These are phyloP conservation scores for barrel medic (Medicago truncatula) DNA, from an alignment of 306 rosid genomes.

Conservation along the genomic window MtrunA17r5.0-ANR NC_053046.1:13813001-13813500, in stretches of 20 bases:
- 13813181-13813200: conserved; percentile 45
- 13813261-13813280: conserved; percentile 37
- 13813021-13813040: conserved; percentile 47
- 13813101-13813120: conserved; percentile 36
- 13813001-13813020: conserved; percentile 47
- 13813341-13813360: conserved; percentile 29
- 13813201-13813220: conserved; percentile 39
- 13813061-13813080: conserved; percentile 44
- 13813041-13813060: conserved; percentile 53
- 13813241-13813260: conserved; percentile 46
- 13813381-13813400: conserved; percentile 46
- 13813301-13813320: conserved; percentile 52
- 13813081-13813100: conserved; percentile 42
- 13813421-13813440: conserved; percentile 25
- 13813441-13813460: conserved; percentile 41
- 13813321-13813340: conserved; percentile 44
- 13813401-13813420: conserved; percentile 43
- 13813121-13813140: conserved; percentile 34
- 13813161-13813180: conserved; percentile 27
- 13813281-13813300: conserved; percentile 39
- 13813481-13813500: conserved; percentile 72
- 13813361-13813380: conserved; percentile 28
- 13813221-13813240: conserved; percentile 46
- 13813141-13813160: conserved; percentile 31
- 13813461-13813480: conserved; percentile 19